Percentiles rank a stretch among this genome's conserved stretches.
Evolutionary conservation across 768 basidiomycete genomes (phyloP).

Genomic region (Amanita subjunquillea): DNA sequence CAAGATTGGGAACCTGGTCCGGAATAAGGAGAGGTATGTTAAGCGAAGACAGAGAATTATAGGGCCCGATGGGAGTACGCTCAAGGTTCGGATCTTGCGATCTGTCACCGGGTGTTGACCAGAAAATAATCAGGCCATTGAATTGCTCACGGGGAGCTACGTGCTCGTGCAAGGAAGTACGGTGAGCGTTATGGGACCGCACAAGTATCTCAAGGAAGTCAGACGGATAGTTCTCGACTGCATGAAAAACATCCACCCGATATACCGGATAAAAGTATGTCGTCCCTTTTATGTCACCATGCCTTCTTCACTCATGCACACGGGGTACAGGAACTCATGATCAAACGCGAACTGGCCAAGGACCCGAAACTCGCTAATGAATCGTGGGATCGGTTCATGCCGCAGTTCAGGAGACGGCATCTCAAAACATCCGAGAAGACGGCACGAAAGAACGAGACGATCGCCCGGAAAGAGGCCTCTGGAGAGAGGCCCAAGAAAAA

Average conservation of each 20-base stretch:
- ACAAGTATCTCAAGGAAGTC: slow-evolving; percentile 93
- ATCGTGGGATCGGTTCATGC: slow-evolving; percentile 96
- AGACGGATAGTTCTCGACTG: slow-evolving; percentile 94
- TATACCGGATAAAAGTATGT: slow-evolving; percentile 91
- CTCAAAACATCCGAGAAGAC: slow-evolving; percentile 94
- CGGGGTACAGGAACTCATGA: slow-evolving; percentile 81
- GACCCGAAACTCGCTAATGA: slow-evolving; percentile 92
- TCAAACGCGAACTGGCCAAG: slow-evolving; percentile 93
- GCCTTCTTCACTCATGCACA: slow-evolving; percentile 1
- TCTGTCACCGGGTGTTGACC: background rate
- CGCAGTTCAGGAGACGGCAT: slow-evolving; percentile 89
- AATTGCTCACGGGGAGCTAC: slow-evolving; percentile 92
- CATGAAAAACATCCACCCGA: slow-evolving; percentile 99
- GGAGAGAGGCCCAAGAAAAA: slow-evolving; percentile 63
- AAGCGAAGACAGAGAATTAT: slow-evolving; percentile 95
- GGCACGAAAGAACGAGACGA: slow-evolving; percentile 71
- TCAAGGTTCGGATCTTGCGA: slow-evolving; percentile 57
- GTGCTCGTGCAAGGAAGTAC: slow-evolving; percentile 97
- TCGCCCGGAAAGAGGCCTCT: slow-evolving; percentile 43
- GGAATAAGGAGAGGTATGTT: slow-evolving; percentile 95
- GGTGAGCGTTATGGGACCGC: slow-evolving; percentile 95
- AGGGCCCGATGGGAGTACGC: slow-evolving; percentile 92
- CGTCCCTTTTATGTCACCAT: background rate
- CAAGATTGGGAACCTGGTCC: slow-evolving; percentile 88
- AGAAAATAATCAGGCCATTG: slow-evolving; percentile 64